phyloP scores from a whole-genome alignment of 2,329 filamentous ascomycete genomes.

The Pseudofabraea citricarpa region DNA sequence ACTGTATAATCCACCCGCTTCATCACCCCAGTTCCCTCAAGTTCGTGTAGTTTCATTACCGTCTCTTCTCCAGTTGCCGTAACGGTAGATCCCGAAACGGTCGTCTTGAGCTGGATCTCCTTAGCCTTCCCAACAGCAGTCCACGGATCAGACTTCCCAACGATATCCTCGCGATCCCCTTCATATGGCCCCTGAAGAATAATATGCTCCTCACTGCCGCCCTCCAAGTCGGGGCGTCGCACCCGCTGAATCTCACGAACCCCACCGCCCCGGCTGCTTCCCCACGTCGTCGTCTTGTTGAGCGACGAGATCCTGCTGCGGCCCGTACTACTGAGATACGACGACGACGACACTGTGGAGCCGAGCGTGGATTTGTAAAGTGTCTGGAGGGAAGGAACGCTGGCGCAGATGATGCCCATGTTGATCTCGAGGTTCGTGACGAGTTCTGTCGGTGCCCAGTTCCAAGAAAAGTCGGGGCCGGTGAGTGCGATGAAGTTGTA shows the following conservation, averaged over 20 bases:
- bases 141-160: background rate
- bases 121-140: background rate
- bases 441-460: slow-evolving; percentile 10
- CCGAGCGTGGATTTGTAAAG: slow-evolving; percentile 1
- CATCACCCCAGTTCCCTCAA: too few species aligned
- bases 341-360: background rate
- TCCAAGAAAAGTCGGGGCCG: slow-evolving; percentile 9
- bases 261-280: background rate
- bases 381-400: slow-evolving; percentile 9
- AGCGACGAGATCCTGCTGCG: background rate
- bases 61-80: too few species aligned
- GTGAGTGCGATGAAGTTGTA: slow-evolving; percentile 6
- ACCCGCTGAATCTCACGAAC: background rate
- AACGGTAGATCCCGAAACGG: too few species aligned
- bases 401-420: slow-evolving; percentile 11
- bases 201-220: background rate
- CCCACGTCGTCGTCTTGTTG: background rate
- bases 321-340: background rate
- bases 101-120: background rate
- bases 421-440: slow-evolving; percentile 10
- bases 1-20: too few species aligned
- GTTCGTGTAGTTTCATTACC: too few species aligned
- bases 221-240: background rate
- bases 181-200: background rate
- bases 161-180: background rate